Percentiles rank a stretch among this genome's conserved stretches.
phyloP scores from a whole-genome alignment of 176 grass and related monocot genomes.

The Musa itinerans region DNA sequence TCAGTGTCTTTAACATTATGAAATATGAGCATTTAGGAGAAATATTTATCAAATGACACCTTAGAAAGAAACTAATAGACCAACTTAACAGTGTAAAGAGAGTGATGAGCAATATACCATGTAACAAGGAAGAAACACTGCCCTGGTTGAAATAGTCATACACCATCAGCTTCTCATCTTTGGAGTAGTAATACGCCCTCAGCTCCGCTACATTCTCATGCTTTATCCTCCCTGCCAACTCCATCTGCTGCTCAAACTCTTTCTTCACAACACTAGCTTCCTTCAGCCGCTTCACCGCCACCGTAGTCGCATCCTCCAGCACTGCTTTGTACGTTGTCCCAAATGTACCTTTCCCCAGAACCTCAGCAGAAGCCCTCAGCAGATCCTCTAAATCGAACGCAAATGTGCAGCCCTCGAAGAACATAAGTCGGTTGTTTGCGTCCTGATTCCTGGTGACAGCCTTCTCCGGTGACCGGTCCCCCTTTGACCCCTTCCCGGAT shows the following conservation, averaged over 20 bases:
- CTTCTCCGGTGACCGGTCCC: slow-evolving; percentile 46
- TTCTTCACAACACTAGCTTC: slow-evolving; percentile 58
- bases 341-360: slow-evolving; percentile 77
- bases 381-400: slow-evolving; percentile 88
- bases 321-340: slow-evolving; percentile 75
- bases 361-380: slow-evolving; percentile 84
- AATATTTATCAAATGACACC: neutral
- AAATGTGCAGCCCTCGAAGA: slow-evolving; percentile 65
- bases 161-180: slow-evolving; percentile 96
- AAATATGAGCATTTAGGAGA: too few relatives aligned
- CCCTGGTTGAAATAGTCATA: slow-evolving; percentile 67
- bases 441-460: slow-evolving; percentile 43
- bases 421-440: slow-evolving; percentile 65
- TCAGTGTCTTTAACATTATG: neutral
- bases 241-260: slow-evolving; percentile 97
- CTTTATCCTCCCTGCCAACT: slow-evolving; percentile 56
- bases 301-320: slow-evolving; percentile 71
- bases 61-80: slow-evolving; percentile 1
- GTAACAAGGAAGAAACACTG: slow-evolving; percentile 72
- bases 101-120: slow-evolving; percentile 35
- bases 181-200: slow-evolving; percentile 85
- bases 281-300: slow-evolving; percentile 92
- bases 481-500: slow-evolving; percentile 2
- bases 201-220: slow-evolving; percentile 71
- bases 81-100: neutral